These are phyloP conservation scores for Arthonia radiata DNA, from an alignment of 495 filamentous ascomycete species.

Conservation along the genomic window DNA sequence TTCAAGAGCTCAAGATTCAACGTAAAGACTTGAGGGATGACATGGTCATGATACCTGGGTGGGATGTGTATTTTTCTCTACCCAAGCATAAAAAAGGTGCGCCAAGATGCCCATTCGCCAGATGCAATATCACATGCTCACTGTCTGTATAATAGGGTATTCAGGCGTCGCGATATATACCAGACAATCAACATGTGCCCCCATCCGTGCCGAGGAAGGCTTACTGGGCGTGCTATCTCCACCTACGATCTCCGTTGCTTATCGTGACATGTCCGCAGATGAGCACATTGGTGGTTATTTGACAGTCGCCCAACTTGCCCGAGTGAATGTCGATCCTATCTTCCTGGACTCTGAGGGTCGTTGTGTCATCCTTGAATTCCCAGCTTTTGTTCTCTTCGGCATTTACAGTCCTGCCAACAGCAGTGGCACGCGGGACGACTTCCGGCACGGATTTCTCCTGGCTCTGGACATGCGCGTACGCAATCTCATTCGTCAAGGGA, in stretches of 20 bases:
- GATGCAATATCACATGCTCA: too few relatives aligned
- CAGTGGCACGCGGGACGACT: constrained; percentile 63
- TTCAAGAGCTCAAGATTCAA: constrained; percentile 95
- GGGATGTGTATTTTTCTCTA: constrained; percentile 91
- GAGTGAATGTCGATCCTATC: constrained; percentile 35
- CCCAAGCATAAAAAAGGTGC: constrained; percentile 80
- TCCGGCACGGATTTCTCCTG: constrained; percentile 55
- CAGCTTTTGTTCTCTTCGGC: constrained; percentile 79
- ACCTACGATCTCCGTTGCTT: constrained; percentile 48
- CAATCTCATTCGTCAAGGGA: constrained; percentile 58
- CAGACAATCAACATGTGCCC: constrained; percentile 63
- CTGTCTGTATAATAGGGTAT: constrained; percentile 56
- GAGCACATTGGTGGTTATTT: constrained; percentile 89
- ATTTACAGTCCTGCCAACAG: constrained; percentile 73
- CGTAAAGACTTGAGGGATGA: constrained; percentile 81
- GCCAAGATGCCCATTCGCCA: constrained; percentile 2
- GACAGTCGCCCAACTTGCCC: constrained; percentile 32
- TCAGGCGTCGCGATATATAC: constrained; percentile 92
- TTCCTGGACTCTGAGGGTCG: constrained; percentile 76
- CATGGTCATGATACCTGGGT: constrained; percentile 86
- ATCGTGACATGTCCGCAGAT: constrained; percentile 49
- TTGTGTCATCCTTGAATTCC: constrained; percentile 82
- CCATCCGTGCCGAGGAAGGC: constrained; percentile 83
- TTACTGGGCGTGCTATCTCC: constrained; percentile 61
- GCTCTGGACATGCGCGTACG: constrained; percentile 61